These are phyloP conservation scores for Penicillium subrubescens DNA, from an alignment of 495 filamentous ascomycete genomes.

Conservation along the genomic window DNA sequence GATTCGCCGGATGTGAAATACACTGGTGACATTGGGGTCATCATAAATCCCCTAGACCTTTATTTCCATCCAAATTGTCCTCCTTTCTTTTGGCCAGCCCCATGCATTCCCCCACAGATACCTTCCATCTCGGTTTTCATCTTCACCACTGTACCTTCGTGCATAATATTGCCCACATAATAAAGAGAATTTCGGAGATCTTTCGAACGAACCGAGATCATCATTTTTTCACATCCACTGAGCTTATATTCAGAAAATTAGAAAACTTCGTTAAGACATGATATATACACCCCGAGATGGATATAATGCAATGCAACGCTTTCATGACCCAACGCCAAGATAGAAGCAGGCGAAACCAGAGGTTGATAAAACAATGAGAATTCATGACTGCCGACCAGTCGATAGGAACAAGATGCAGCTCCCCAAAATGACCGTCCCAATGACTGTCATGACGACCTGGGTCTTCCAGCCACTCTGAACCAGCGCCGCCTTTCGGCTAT, in stretches of 20 bases:
- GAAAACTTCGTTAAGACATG: neutral
- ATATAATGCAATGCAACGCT: conserved; percentile 16
- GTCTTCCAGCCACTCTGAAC: conserved; percentile 96
- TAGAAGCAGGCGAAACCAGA: neutral
- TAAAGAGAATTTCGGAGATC: conserved; percentile 1
- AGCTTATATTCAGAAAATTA: neutral
- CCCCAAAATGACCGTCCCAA: conserved; percentile 78
- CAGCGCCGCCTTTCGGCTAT: conserved; percentile 72
- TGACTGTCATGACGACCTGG: conserved; percentile 72
- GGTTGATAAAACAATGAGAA: neutral
- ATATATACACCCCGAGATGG: neutral
- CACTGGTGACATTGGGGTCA: neutral
- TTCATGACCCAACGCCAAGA: conserved; percentile 6
- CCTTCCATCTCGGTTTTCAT: conserved; percentile 12
- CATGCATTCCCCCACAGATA: conserved; percentile 17
- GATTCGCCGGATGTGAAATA: conserved; percentile 78
- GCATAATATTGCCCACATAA: neutral
- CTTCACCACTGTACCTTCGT: neutral
- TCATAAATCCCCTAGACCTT: too few species aligned
- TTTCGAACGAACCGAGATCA: neutral
- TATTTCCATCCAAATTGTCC: neutral
- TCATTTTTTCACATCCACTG: neutral
- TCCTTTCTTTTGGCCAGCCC: conserved; percentile 3
- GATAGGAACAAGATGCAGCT: conserved; percentile 70
- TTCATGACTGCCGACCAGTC: conserved; percentile 44